Evolutionary conservation across 345 rosid species (phyloP).

Genomic region (Odontarrhena argentea): DNA sequence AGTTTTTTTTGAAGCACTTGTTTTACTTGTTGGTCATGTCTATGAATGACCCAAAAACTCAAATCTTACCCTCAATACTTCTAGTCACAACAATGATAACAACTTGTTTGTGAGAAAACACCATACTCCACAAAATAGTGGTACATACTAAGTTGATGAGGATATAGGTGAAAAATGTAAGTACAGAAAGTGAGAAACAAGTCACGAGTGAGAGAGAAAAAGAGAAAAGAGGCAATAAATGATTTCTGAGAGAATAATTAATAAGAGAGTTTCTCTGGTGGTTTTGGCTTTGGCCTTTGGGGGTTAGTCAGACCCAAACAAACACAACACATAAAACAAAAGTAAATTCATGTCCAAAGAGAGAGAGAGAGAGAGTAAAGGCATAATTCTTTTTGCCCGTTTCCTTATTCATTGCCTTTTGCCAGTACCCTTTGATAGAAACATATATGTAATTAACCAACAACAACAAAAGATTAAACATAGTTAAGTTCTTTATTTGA

Average conservation of each 20-base stretch:
- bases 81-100: conserved; percentile 3
- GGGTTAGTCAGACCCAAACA: conserved; percentile 44
- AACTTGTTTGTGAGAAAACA: neutral
- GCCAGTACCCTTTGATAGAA: conserved; percentile 35
- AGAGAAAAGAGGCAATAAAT: conserved; percentile 18
- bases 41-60: neutral
- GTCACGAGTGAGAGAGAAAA: conserved; percentile 36
- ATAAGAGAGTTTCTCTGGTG: conserved; percentile 32
- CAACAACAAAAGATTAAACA: conserved; percentile 6
- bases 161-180: conserved; percentile 10
- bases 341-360: conserved; percentile 38
- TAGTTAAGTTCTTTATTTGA: conserved; percentile 6
- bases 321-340: conserved; percentile 45
- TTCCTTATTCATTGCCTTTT: conserved; percentile 41
- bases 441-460: neutral
- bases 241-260: conserved; percentile 37
- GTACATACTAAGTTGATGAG: neutral
- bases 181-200: conserved; percentile 32
- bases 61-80: neutral
- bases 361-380: conserved; percentile 34
- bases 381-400: conserved; percentile 48
- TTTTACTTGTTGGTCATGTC: conserved; percentile 2
- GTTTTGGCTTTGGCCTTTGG: conserved; percentile 33
- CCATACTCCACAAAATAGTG: neutral
- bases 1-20: neutral